Evolutionary conservation across 2,329 filamentous ascomycete species (phyloP).

Genomic region (Xylariaceae sp.): DNA sequence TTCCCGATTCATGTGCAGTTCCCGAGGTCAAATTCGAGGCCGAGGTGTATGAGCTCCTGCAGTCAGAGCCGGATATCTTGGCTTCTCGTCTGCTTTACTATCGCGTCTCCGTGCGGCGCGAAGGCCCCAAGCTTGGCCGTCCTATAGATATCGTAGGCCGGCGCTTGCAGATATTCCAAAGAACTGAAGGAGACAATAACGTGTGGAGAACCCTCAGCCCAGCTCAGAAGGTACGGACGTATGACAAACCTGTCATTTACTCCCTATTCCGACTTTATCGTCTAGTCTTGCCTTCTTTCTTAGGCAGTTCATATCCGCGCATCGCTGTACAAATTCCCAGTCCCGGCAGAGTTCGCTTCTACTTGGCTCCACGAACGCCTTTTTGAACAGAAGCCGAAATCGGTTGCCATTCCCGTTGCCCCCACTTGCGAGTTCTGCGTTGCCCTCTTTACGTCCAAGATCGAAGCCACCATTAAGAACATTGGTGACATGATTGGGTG

Average conservation of each 20-base stretch:
- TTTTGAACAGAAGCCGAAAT: slow-evolving; percentile 1
- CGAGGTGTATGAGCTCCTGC: background rate
- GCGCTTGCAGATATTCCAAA: background rate
- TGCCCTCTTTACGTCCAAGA: slow-evolving; percentile 1
- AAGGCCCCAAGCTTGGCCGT: background rate
- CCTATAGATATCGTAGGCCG: background rate
- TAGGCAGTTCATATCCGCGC: slow-evolving; percentile 1
- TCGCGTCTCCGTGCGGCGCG: background rate
- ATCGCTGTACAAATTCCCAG: background rate
- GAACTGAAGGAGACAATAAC: background rate
- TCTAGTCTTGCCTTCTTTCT: slow-evolving; percentile 3
- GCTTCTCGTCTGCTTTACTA: slow-evolving; percentile 3
- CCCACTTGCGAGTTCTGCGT: slow-evolving; percentile 2
- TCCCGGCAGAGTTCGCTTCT: background rate
- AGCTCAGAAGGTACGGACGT: background rate
- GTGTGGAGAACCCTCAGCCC: background rate
- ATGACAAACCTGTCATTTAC: too few species aligned
- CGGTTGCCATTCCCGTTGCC: slow-evolving; percentile 3
- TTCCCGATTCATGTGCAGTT: slow-evolving; percentile 2
- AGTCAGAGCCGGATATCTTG: background rate
- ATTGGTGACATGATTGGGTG: slow-evolving; percentile 6
- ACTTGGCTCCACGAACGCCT: slow-evolving; percentile 1
- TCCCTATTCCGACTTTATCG: background rate
- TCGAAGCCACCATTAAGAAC: slow-evolving; percentile 1
- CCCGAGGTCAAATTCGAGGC: slow-evolving; percentile 3